Percentiles rank a stretch among this genome's conserved stretches.
phyloP scores from a whole-genome alignment of 257 asterid species.

The Jacaranda mimosifolia region DNA sequence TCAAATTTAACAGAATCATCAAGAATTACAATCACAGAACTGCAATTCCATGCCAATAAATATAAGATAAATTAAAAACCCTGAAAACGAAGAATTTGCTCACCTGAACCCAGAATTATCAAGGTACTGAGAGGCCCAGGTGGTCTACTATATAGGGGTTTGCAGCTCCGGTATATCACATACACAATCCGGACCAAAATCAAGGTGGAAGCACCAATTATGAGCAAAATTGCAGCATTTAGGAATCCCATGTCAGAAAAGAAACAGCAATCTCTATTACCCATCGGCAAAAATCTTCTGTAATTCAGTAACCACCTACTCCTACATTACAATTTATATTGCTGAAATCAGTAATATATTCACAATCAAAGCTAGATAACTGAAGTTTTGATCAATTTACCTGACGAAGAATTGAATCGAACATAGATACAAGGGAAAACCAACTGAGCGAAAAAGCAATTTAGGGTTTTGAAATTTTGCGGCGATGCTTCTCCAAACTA shows the following conservation, averaged over 20 bases:
- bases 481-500: too few relatives aligned
- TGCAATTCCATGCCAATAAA: neutral
- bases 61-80: neutral
- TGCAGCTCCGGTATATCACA: conserved; percentile 50
- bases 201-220: conserved; percentile 52
- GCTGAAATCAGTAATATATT: neutral
- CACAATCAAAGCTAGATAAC: too few relatives aligned
- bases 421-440: too few relatives aligned
- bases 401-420: too few relatives aligned
- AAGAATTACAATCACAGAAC: conserved; percentile 1
- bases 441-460: too few relatives aligned
- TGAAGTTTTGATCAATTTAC: too few relatives aligned
- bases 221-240: conserved; percentile 33
- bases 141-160: conserved; percentile 41
- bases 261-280: conserved; percentile 30
- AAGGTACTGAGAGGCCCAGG: conserved; percentile 62
- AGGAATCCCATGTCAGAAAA: conserved; percentile 36
- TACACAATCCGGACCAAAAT: conserved; percentile 57
- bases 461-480: too few relatives aligned
- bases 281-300: conserved; percentile 43
- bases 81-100: conserved; percentile 2
- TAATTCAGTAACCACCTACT: conserved; percentile 20
- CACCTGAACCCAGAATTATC: conserved; percentile 87
- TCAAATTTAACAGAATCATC: neutral
- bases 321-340: conserved; percentile 25